phyloP scores from a whole-genome alignment of 495 filamentous ascomycete species.

The Annulohypoxylon stygium region DNA sequence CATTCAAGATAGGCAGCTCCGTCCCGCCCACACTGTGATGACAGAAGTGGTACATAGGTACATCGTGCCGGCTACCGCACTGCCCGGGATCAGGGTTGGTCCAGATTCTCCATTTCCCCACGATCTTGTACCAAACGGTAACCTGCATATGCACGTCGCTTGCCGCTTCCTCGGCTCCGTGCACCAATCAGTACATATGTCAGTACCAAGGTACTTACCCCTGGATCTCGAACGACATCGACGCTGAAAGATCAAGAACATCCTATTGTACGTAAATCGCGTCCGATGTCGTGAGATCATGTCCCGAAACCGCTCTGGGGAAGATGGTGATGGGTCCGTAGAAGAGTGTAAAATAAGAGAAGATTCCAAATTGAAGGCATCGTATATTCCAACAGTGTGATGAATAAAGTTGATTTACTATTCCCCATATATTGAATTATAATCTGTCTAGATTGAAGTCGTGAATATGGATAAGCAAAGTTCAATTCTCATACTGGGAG shows the following conservation, averaged over 20 bases:
- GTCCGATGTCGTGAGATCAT: conserved; percentile 22
- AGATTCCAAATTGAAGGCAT: conserved; percentile 25
- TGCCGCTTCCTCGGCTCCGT: conserved; percentile 25
- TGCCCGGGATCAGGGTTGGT: background rate
- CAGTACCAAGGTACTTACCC: background rate
- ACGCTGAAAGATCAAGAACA: background rate
- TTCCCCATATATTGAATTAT: background rate
- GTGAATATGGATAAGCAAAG: conserved; percentile 24
- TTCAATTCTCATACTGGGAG: conserved; percentile 59
- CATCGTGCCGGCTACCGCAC: background rate
- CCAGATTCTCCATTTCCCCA: conserved; percentile 34
- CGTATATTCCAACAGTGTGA: background rate
- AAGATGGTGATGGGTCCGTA: conserved; percentile 1
- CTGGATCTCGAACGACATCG: background rate
- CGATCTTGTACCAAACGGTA: conserved; percentile 8
- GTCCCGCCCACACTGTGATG: conserved; percentile 15
- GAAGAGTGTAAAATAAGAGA: conserved; percentile 28
- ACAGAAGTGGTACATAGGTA: background rate
- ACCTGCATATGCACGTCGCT: conserved; percentile 39
- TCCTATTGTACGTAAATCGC: conserved; percentile 13
- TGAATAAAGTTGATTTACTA: background rate
- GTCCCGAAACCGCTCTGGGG: conserved; percentile 35
- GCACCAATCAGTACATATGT: background rate
- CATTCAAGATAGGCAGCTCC: background rate
- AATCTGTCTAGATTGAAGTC: background rate